Base-by-base conservation (phyloP, 345 rosid species). In the Eucalyptus cloeziana region DNA sequence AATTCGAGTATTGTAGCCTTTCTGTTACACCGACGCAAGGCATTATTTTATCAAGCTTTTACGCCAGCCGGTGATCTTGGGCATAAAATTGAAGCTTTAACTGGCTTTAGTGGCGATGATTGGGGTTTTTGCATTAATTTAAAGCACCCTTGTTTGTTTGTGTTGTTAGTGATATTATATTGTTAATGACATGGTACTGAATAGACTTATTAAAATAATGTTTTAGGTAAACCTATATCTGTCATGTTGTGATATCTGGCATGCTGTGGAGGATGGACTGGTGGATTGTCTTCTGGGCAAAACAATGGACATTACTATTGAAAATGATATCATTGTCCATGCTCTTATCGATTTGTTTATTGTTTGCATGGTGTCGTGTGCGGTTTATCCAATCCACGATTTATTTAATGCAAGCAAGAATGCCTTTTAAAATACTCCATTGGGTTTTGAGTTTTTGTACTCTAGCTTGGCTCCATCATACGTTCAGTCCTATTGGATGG, bases 91-190 rank as follows among this genome's bases (percentile, higher is more conserved):
- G 85, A 76, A 76, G 85, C 27, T 40, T 76, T 13, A 21, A 76
- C 85, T 40, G 24, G 85, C 27, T 76, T 76, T 76, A 40, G 30
- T 10, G 85, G 13, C 81, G 89, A 88, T 88, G 93, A 64, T 88
- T 81, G 86, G 87, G 90, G 47, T 40, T 91, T 71, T 85, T 88
- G 86, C 87, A 88, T 88, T 90, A 93, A 92, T 92, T 93, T 89
- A 89, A 88, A 95, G 89, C 89, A 91, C 92, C 90, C 54, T 93
- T 91, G 91, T 93, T 92, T 88, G 92, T 91, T 92, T 91, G 87
- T 89, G 89, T 88, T 90, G 89, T 40, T 87, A 54, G 6, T 89
- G 52, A 51, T 50, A n/a, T 88, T 83, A 43, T 49, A 64, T 27
- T 83, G 64, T 33, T 30, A 43, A 64, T 89, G 88, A 89, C 90